Conservation (phyloP, 2,329 filamentous ascomycete species). For the Diplodia intermedia region DNA sequence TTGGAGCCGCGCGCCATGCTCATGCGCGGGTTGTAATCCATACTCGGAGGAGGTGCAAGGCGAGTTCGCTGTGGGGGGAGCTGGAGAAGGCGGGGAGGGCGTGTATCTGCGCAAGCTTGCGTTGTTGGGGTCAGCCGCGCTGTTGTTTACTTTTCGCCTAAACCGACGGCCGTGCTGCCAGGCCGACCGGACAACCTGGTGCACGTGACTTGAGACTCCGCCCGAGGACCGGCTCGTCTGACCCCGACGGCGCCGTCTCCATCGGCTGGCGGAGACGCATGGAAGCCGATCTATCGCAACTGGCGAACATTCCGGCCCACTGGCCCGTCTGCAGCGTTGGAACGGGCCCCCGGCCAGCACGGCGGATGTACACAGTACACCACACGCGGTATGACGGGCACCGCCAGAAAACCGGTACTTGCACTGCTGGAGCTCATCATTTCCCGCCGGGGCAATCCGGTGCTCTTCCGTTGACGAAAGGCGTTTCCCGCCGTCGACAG, state of each 20-base stretch:
- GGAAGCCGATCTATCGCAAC: neutral
- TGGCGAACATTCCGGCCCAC: constrained; percentile 13
- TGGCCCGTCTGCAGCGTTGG: neutral
- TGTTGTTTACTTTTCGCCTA: constrained; percentile 29
- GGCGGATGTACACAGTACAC: neutral
- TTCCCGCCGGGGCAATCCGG: neutral
- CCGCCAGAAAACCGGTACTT: neutral
- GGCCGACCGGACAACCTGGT: neutral
- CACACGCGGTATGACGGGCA: neutral
- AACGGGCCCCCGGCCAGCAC: neutral
- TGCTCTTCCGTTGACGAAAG: neutral
- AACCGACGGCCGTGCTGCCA: neutral
- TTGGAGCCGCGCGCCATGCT: constrained; percentile 56
- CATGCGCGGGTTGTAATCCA: constrained; percentile 60
- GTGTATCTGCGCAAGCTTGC: constrained; percentile 30
- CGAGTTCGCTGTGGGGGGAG: constrained; percentile 24
- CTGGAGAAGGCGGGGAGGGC: neutral
- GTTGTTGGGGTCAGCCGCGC: neutral
- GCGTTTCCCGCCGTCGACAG: neutral
- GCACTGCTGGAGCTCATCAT: neutral
- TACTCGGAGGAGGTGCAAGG: constrained; percentile 38
- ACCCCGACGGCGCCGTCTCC: neutral
- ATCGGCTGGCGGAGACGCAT: neutral
- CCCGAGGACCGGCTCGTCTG: neutral
- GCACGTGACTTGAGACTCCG: neutral